Evolutionary conservation across 2,329 filamentous ascomycete species (phyloP).

Genomic region (Diaporthe ampelina): DNA sequence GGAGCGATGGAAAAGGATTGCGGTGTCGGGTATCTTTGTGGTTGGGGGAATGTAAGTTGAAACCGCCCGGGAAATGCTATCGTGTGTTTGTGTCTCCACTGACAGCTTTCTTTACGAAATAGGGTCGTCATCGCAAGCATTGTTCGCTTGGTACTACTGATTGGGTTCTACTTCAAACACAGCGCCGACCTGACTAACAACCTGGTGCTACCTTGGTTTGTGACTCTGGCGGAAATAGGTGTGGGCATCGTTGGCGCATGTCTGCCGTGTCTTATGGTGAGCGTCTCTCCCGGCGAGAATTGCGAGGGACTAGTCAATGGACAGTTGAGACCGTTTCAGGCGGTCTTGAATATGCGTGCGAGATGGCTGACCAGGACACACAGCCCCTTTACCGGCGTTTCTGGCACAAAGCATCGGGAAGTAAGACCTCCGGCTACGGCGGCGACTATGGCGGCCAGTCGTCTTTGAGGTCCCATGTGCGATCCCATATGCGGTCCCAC

Average conservation of each 20-base stretch:
- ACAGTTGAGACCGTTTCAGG: background rate
- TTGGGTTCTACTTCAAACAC: slow-evolving; percentile 14
- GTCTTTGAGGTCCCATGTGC: slow-evolving; percentile 17
- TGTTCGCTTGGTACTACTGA: slow-evolving; percentile 17
- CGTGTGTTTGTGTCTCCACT: background rate
- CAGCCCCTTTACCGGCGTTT: slow-evolving; percentile 23
- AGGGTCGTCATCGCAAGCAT: slow-evolving; percentile 22
- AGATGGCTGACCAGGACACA: background rate
- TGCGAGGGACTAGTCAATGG: background rate
- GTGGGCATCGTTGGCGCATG: slow-evolving; percentile 20
- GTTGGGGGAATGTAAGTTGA: slow-evolving; percentile 21
- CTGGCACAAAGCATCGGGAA: background rate
- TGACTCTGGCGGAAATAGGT: slow-evolving; percentile 22
- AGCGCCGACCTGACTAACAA: slow-evolving; percentile 16
- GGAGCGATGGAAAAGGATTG: slow-evolving; percentile 29
- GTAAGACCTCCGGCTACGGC: background rate
- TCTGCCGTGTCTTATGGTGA: slow-evolving; percentile 22
- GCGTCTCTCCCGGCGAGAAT: background rate
- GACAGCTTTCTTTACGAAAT: background rate
- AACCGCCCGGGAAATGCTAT: background rate
- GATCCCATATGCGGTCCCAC: slow-evolving; percentile 17
- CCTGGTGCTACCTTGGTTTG: slow-evolving; percentile 15
- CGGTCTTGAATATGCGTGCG: too few species aligned
- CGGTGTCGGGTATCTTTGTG: slow-evolving; percentile 19
- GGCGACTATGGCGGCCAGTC: slow-evolving; percentile 2